These are phyloP conservation scores for Wickerhamomyces bisporus DNA, from an alignment of 805 yeast species.

Conservation along the genomic window DNA sequence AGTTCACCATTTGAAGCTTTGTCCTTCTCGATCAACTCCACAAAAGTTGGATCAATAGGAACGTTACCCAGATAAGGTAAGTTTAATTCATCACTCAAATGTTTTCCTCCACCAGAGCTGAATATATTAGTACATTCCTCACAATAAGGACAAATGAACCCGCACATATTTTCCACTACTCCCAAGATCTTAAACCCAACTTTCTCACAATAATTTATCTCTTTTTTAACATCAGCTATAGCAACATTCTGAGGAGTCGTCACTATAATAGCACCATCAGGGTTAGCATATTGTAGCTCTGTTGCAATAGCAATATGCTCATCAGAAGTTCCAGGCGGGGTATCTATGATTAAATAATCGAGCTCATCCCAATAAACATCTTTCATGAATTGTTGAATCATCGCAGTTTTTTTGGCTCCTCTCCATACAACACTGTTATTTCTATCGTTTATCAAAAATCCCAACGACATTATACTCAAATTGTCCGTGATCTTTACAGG, in stretches of 20 bases:
- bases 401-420: slow-evolving; percentile 97
- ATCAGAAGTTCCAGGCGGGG: slow-evolving; percentile 99
- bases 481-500: slow-evolving; percentile 55
- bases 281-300: slow-evolving; percentile 61
- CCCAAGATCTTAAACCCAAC: slow-evolving; percentile 81
- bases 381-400: slow-evolving; percentile 87
- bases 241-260: slow-evolving; percentile 96
- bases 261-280: slow-evolving; percentile 91
- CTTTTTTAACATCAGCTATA: slow-evolving; percentile 90
- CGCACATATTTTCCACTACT: slow-evolving; percentile 93
- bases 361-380: slow-evolving; percentile 88
- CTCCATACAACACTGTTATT: slow-evolving; percentile 96
- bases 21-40: slow-evolving; percentile 72
- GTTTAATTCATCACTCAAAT: slow-evolving; percentile 54
- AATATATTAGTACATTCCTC: slow-evolving; percentile 89
- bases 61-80: slow-evolving; percentile 77
- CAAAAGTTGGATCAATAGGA: slow-evolving; percentile 92
- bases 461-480: slow-evolving; percentile 69
- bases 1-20: slow-evolving; percentile 16
- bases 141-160: slow-evolving; percentile 92
- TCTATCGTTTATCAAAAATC: slow-evolving; percentile 77
- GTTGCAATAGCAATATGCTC: slow-evolving; percentile 97
- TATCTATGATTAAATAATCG: slow-evolving; percentile 81
- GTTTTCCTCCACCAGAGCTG: slow-evolving; percentile 87
- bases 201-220: slow-evolving; percentile 84